Base-by-base conservation (phyloP, 2,329 filamentous ascomycete species). In the Fusarium siculi region DNA sequence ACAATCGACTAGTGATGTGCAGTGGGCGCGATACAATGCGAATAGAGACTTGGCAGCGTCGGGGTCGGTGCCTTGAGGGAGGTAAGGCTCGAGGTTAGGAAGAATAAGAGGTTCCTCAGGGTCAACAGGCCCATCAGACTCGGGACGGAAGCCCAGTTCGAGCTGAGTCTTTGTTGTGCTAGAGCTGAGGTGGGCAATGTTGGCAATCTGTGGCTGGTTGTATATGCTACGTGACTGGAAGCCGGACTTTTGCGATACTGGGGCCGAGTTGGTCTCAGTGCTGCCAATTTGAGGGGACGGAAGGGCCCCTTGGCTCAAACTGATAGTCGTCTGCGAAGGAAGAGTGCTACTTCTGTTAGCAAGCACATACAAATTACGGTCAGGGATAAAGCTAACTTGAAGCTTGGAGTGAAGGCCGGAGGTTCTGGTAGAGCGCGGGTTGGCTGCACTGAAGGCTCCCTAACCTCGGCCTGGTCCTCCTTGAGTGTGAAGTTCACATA, bases 1-100 rank as follows among this genome's bases (percentile, higher is more conserved):
- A 76, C 94, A 96, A 82, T 99, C 96, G 37, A 99, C 93, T 9
- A 99, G 88, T 2, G 95, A 98, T 19, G 96, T 98, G 81, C 95
- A 97, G 80, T 98, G 96, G 6, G 96, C 96, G 55, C 95, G 91
- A 80, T 99, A 99, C 30, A 98, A 87, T 9, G 96, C 95, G 42
- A 91, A 90, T 28, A 99, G 86, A 8, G 95, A 95, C 77, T 93
- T 93, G 32, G 95, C 95, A 12, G 95, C 93, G 79, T 98, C 96
- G 2, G 89, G 86, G 80, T 99, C 96, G 11, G 95, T 97, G 63
- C 93, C 93, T 5, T 85, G 83, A 2, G 96, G 95, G 5, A 97
- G 86, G 79, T 95, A 97, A 9, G 89, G 87, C 71, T 93, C 90
- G 75, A 99, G 97, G 55, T 91, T 89, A n/a, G 96, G 96, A n/a